These are phyloP conservation scores for Scedosporium dehoogii DNA, from an alignment of 2,329 filamentous ascomycete genomes.

Conservation along the genomic window DNA sequence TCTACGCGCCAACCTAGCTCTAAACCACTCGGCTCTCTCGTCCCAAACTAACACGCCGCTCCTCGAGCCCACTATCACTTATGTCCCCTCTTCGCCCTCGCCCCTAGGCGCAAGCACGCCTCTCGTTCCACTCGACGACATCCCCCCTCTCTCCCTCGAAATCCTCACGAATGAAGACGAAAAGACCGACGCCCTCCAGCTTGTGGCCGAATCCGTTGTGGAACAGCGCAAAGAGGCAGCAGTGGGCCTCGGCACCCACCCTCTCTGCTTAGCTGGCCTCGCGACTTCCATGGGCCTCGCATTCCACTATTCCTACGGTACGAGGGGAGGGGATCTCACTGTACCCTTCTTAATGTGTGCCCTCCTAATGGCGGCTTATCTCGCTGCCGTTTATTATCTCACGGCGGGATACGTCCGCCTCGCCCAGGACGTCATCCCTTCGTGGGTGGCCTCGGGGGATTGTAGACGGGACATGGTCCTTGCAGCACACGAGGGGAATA, in stretches of 20 bases:
- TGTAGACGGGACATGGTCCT: slow-evolving; percentile 48
- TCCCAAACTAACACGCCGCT: slow-evolving; percentile 57
- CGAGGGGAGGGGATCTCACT: slow-evolving; percentile 55
- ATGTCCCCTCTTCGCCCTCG: slow-evolving; percentile 20
- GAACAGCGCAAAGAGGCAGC: slow-evolving; percentile 68
- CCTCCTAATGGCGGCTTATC: slow-evolving; percentile 52
- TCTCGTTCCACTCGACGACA: slow-evolving; percentile 28
- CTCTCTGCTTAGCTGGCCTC: slow-evolving; percentile 37
- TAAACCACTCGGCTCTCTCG: slow-evolving; percentile 50
- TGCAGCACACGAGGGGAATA: slow-evolving; percentile 56
- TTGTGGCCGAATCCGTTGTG: slow-evolving; percentile 72
- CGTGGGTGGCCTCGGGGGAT: slow-evolving; percentile 40
- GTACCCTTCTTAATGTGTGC: slow-evolving; percentile 55
- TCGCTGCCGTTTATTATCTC: slow-evolving; percentile 50
- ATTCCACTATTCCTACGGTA: slow-evolving; percentile 33
- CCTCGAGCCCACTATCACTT: slow-evolving; percentile 35
- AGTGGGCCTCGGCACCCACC: slow-evolving; percentile 53
- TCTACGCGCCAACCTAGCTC: slow-evolving; percentile 68
- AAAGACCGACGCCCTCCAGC: slow-evolving; percentile 55
- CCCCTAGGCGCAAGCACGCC: slow-evolving; percentile 29
- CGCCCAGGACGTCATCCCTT: slow-evolving; percentile 51
- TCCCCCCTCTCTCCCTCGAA: slow-evolving; percentile 54
- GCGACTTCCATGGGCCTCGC: slow-evolving; percentile 24
- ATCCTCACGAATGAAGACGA: slow-evolving; percentile 42
- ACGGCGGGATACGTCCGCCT: slow-evolving; percentile 52